Evolutionary conservation across 2,329 filamentous ascomycete species (phyloP).

Genomic region (Endothia cerciana): DNA sequence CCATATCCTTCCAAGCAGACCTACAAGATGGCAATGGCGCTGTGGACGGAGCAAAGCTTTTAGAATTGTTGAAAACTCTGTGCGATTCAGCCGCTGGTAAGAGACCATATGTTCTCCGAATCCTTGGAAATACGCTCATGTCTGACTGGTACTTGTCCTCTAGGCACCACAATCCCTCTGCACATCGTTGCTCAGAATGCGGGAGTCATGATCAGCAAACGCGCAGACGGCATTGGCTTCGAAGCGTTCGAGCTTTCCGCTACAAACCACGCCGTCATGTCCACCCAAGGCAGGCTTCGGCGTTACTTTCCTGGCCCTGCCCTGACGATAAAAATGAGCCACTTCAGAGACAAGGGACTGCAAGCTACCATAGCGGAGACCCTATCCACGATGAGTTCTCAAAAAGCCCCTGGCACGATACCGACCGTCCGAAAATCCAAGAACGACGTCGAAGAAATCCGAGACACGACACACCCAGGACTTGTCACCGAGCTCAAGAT

Average conservation of each 20-base stretch:
- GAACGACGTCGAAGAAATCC: slow-evolving; percentile 42
- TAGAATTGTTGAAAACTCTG: background rate
- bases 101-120: background rate
- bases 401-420: slow-evolving; percentile 32
- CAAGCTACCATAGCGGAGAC: slow-evolving; percentile 32
- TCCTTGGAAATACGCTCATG: background rate
- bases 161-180: slow-evolving; percentile 32
- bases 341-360: slow-evolving; percentile 31
- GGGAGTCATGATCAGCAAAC: slow-evolving; percentile 37
- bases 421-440: slow-evolving; percentile 43
- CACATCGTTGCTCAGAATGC: slow-evolving; percentile 42
- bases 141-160: background rate
- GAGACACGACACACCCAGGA: slow-evolving; percentile 53
- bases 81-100: background rate
- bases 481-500: slow-evolving; percentile 55
- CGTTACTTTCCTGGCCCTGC: slow-evolving; percentile 37
- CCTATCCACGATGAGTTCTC: slow-evolving; percentile 37
- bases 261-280: slow-evolving; percentile 33
- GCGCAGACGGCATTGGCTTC: slow-evolving; percentile 32
- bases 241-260: slow-evolving; percentile 43
- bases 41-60: background rate
- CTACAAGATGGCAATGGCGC: background rate
- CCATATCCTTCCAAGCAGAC: background rate
- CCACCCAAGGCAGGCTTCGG: slow-evolving; percentile 37
- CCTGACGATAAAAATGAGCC: slow-evolving; percentile 30